phyloP scores from a whole-genome alignment of 116 monocot genomes.

The Iris pallida region DNA sequence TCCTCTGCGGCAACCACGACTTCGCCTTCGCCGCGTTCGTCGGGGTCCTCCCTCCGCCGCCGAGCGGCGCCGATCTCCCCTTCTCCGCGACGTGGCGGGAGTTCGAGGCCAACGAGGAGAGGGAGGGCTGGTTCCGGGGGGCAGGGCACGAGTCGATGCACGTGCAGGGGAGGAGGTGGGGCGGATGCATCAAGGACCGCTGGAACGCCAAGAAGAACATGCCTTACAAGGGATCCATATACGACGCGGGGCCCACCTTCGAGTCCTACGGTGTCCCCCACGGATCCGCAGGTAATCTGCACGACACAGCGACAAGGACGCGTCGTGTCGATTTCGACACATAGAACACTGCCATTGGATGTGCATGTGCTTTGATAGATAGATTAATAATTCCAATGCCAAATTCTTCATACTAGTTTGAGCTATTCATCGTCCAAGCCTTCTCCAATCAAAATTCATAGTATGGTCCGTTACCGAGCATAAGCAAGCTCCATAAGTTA shows the following conservation, averaged over 20 bases:
- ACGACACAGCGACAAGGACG: too few relatives aligned
- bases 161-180: constrained; percentile 92
- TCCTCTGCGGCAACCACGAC: constrained; percentile 97
- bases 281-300: constrained; percentile 48
- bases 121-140: constrained; percentile 90
- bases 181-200: constrained; percentile 47
- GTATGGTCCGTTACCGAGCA: too few relatives aligned
- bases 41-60: constrained; percentile 63
- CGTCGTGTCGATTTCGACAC: too few relatives aligned
- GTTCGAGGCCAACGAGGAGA: constrained; percentile 59
- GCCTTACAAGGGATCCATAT: constrained; percentile 77
- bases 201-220: constrained; percentile 61
- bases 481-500: too few relatives aligned
- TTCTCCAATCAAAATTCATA: too few relatives aligned
- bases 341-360: too few relatives aligned
- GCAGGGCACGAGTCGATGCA: constrained; percentile 75
- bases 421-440: too few relatives aligned
- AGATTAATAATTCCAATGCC: too few relatives aligned
- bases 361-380: too few relatives aligned
- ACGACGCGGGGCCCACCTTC: constrained; percentile 78
- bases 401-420: too few relatives aligned
- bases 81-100: constrained; percentile 75
- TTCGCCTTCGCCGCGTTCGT: constrained; percentile 93
- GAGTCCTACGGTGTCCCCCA: constrained; percentile 83
- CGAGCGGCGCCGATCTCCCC: constrained; percentile 42